These are phyloP conservation scores for Aspergillus spinulosporus DNA, from an alignment of 2,329 filamentous ascomycete genomes.

Conservation along the genomic window DNA sequence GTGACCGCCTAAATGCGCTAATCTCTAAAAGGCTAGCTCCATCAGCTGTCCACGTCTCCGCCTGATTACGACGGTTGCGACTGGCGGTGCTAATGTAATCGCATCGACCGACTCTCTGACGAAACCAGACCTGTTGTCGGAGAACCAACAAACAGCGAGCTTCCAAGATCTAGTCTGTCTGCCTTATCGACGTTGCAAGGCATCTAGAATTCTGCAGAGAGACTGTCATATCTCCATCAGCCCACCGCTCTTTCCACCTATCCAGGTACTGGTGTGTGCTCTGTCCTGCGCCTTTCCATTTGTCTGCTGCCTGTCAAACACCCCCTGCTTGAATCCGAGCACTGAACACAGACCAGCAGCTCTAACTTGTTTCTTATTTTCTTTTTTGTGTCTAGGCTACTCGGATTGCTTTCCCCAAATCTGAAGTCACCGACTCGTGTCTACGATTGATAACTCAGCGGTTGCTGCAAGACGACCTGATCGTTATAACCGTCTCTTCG, in stretches of 20 bases:
- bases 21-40: constrained; percentile 24
- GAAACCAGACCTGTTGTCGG: not conserved
- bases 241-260: constrained; percentile 25
- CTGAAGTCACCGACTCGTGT: constrained; percentile 22
- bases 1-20: constrained; percentile 33
- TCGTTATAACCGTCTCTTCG: constrained; percentile 16
- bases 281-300: constrained; percentile 14
- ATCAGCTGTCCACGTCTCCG: constrained; percentile 29
- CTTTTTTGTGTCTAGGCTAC: constrained; percentile 22
- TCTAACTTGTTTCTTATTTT: constrained; percentile 19
- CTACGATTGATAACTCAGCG: constrained; percentile 1
- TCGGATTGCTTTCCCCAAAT: constrained; percentile 22
- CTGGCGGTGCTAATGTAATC: constrained; percentile 24
- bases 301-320: constrained; percentile 19
- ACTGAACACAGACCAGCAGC: constrained; percentile 15
- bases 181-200: constrained; percentile 7
- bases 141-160: constrained; percentile 3
- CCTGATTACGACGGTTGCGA: constrained; percentile 19
- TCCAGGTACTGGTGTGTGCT: constrained; percentile 22
- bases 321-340: constrained; percentile 17
- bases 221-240: constrained; percentile 3
- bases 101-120: constrained; percentile 15
- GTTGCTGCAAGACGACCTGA: constrained; percentile 35
- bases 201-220: constrained; percentile 3
- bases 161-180: constrained; percentile 4